These are phyloP conservation scores for Cystobasidiaceae sp. DNA, from an alignment of 1,284 basidiomycete species.

Conservation along the genomic window DNA sequence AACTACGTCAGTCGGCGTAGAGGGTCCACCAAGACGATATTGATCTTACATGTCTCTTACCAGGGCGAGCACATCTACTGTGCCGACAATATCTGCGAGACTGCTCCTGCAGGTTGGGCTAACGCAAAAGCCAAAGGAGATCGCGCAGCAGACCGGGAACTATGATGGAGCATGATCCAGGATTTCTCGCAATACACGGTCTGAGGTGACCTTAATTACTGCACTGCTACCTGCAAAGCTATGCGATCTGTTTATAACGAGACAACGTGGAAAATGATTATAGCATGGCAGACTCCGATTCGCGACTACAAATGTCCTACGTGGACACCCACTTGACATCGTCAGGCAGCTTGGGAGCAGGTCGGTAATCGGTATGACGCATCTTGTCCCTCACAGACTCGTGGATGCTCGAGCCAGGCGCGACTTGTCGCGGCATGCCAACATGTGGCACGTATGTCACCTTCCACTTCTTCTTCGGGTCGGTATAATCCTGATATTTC, in stretches of 20 bases:
- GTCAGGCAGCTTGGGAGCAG: background rate
- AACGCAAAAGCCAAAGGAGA: too few relatives aligned
- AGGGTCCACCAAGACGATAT: background rate
- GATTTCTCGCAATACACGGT: too few relatives aligned
- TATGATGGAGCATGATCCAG: too few relatives aligned
- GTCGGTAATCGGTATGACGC: background rate
- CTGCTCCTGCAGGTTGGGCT: background rate
- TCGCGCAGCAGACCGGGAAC: too few relatives aligned
- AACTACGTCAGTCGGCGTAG: background rate
- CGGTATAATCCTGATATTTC: slow-evolving; percentile 1
- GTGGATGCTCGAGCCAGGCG: slow-evolving; percentile 4
- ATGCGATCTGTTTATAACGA: too few relatives aligned
- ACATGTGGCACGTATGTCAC: background rate
- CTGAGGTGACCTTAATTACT: too few relatives aligned
- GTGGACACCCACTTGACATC: slow-evolving; percentile 8
- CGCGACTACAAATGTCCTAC: too few relatives aligned
- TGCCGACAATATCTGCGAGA: background rate
- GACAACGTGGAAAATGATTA: too few relatives aligned
- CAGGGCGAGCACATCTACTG: slow-evolving; percentile 8
- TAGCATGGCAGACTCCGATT: too few relatives aligned
- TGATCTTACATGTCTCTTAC: too few relatives aligned
- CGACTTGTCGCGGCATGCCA: background rate
- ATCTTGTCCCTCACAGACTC: slow-evolving; percentile 14
- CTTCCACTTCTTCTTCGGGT: slow-evolving; percentile 2
- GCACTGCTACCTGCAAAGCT: too few relatives aligned